Percentiles rank a stretch among this genome's conserved stretches.
phyloP scores from a whole-genome alignment of 2,329 filamentous ascomycete species.

The Polychaeton citri region DNA sequence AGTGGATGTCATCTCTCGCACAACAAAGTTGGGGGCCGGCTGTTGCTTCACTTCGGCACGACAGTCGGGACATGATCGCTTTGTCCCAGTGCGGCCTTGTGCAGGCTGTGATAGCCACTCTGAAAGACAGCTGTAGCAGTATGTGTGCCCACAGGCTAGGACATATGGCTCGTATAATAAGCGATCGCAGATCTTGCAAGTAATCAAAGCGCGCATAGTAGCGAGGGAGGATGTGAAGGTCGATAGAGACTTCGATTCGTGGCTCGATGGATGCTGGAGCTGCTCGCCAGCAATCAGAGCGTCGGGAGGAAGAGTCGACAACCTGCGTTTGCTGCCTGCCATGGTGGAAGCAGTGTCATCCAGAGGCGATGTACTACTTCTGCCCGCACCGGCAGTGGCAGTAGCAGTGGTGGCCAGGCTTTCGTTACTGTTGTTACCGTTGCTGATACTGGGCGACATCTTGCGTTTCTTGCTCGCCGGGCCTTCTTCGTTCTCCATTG shows the following conservation, averaged over 20 bases:
- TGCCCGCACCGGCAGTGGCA: no score
- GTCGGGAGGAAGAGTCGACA: no score
- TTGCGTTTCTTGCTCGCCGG: neutral
- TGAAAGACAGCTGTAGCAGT: constrained; percentile 46
- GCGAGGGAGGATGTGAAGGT: constrained; percentile 39
- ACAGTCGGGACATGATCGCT: constrained; percentile 58
- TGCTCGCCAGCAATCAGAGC: no score
- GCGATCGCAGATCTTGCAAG: constrained; percentile 56
- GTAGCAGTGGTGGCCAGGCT: no score
- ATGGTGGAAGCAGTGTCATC: no score
- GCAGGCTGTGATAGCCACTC: constrained; percentile 44
- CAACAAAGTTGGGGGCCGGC: constrained; percentile 52
- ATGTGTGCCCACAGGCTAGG: constrained; percentile 55
- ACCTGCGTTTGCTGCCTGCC: no score
- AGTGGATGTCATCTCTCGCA: constrained; percentile 51
- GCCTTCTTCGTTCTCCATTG: neutral
- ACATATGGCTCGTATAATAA: constrained; percentile 59
- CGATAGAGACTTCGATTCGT: constrained; percentile 6
- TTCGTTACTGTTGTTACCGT: no score
- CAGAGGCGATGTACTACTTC: no score
- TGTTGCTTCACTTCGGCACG: constrained; percentile 43
- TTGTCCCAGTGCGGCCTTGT: constrained; percentile 36
- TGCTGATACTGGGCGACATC: neutral
- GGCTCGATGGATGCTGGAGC: no score
- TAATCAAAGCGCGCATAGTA: constrained; percentile 46